Evolutionary conservation across 257 asterid genomes (phyloP).

Genomic region (Solanum bukasovii): DNA sequence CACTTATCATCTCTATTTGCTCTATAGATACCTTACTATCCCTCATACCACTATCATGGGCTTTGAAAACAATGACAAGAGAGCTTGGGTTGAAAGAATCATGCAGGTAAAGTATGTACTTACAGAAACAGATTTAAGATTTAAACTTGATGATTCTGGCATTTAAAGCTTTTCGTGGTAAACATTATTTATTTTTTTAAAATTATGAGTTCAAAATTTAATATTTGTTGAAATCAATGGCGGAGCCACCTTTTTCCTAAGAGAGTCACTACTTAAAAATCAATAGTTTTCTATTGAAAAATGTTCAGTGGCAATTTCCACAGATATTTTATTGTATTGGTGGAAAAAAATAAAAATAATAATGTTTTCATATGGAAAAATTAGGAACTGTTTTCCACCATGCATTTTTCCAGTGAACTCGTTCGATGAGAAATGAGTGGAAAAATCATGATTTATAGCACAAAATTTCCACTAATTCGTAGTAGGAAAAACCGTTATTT

Average conservation of each 20-base stretch:
- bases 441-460: neutral
- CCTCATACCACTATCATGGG: constrained; percentile 1
- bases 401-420: too few relatives aligned
- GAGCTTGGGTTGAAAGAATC: constrained; percentile 9
- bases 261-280: neutral
- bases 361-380: neutral
- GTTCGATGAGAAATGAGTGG: neutral
- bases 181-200: neutral
- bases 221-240: neutral
- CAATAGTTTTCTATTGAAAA: neutral
- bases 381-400: neutral
- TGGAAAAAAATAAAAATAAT: neutral
- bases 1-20: constrained; percentile 1
- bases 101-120: neutral
- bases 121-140: neutral
- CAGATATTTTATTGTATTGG: neutral
- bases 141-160: neutral
- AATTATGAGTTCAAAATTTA: neutral
- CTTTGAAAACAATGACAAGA: neutral
- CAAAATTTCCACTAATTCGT: too few relatives aligned
- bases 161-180: neutral
- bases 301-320: neutral
- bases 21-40: neutral
- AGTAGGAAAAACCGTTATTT: neutral
- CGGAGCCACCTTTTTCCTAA: neutral